A percentile compares a stretch with the other conserved stretches of the same genome.
Evolutionary conservation across 1,284 basidiomycete species (phyloP).

Genomic region (Stereum hirsutum): DNA sequence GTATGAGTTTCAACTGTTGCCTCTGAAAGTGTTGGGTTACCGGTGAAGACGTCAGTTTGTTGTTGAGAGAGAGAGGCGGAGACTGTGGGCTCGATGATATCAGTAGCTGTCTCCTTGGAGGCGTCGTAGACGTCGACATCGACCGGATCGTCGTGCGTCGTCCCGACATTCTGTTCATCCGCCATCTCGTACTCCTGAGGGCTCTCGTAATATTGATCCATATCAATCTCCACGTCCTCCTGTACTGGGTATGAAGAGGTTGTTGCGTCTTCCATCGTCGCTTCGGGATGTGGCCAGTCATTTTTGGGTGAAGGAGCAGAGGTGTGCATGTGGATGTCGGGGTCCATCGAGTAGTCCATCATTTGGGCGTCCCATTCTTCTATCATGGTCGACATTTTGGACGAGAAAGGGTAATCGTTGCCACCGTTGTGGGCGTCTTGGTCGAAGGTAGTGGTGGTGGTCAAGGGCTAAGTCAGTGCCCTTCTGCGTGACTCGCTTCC

Average conservation of each 20-base stretch:
- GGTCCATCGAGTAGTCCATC: conserved; percentile 54
- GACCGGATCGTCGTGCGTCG: conserved; percentile 20
- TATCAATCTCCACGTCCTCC: conserved; percentile 57
- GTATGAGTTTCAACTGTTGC: no score
- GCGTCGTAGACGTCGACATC: conserved; percentile 57
- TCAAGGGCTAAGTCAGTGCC: neutral
- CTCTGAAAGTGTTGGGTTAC: no score
- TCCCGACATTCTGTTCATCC: conserved; percentile 27
- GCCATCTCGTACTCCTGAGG: conserved; percentile 67
- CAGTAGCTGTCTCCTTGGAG: conserved; percentile 4
- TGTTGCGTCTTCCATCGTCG: conserved; percentile 46
- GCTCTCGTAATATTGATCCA: conserved; percentile 48
- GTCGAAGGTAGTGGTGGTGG: no score
- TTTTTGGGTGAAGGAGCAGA: conserved; percentile 31
- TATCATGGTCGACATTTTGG: conserved; percentile 26
- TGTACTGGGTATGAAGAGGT: conserved; percentile 12
- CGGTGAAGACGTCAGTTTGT: no score
- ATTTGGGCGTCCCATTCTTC: conserved; percentile 60
- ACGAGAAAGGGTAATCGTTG: no score
- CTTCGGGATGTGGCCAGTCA: conserved; percentile 48
- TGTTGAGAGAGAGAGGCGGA: neutral
- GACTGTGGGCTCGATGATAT: neutral
- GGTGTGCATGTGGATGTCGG: conserved; percentile 55
- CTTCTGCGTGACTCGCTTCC: neutral
- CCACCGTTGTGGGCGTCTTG: conserved; percentile 5